phyloP scores from a whole-genome alignment of 164 flowering plant species.

The Tetracentron sinense region DNA sequence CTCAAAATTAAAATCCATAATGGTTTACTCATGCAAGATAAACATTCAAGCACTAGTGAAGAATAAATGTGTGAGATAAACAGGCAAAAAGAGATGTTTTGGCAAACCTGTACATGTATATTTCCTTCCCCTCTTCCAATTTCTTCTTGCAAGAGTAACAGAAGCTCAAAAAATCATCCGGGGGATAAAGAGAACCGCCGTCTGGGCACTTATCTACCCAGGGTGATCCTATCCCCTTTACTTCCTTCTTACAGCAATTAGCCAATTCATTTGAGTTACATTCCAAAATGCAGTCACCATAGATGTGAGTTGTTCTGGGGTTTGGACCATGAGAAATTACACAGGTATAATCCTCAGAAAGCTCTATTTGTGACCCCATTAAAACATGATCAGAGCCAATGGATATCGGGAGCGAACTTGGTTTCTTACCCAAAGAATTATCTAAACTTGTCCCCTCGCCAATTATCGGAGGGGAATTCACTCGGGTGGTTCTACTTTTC shows the following conservation, averaged over 20 bases:
- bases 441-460: constrained; percentile 25
- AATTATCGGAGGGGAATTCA: constrained; percentile 15
- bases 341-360: constrained; percentile 83
- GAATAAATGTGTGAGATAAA: not conserved
- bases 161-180: constrained; percentile 50
- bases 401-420: constrained; percentile 26
- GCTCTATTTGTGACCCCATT: constrained; percentile 51
- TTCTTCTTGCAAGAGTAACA: constrained; percentile 63
- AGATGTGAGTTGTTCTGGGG: constrained; percentile 77
- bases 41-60: not conserved
- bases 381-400: constrained; percentile 22
- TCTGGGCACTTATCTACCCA: constrained; percentile 10
- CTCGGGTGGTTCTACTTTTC: constrained; percentile 13
- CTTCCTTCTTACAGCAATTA: constrained; percentile 21
- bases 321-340: constrained; percentile 72
- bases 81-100: not conserved
- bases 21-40: not conserved
- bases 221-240: constrained; percentile 13
- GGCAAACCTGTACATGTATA: constrained; percentile 61
- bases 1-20: not conserved
- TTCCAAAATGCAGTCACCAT: constrained; percentile 74
- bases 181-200: constrained; percentile 19
- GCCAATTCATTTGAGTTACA: constrained; percentile 41
- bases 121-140: constrained; percentile 49
- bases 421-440: constrained; percentile 15